These are phyloP conservation scores for Zanthoxylum bungeanum DNA, from an alignment of 345 rosid species.

Conservation along the genomic window DNA sequence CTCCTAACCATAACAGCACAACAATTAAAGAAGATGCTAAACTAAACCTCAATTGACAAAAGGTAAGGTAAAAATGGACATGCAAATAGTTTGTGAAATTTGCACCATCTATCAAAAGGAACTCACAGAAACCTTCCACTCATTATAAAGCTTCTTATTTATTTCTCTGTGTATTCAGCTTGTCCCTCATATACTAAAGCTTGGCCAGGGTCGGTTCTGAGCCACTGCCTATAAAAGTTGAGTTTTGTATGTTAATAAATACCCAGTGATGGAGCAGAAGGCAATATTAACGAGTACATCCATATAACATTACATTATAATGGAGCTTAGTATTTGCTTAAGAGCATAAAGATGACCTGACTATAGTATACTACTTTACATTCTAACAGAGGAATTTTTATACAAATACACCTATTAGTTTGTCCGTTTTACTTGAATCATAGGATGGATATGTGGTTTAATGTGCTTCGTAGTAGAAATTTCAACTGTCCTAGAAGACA, in stretches of 20 bases:
- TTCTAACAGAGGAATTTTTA: neutral
- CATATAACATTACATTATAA: neutral
- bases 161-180: constrained; percentile 83
- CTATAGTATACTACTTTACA: neutral
- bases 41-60: neutral
- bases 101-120: constrained; percentile 9
- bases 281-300: neutral
- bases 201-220: too few species aligned
- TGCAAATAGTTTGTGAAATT: constrained; percentile 8
- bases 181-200: constrained; percentile 89
- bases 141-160: constrained; percentile 20
- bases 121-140: neutral
- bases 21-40: neutral
- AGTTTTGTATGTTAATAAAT: too few species aligned
- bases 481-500: neutral
- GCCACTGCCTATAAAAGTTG: too few species aligned
- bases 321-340: neutral
- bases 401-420: neutral
- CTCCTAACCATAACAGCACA: neutral
- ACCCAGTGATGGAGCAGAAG: neutral
- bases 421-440: neutral
- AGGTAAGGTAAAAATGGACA: neutral
- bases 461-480: neutral
- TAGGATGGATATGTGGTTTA: neutral
- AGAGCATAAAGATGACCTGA: neutral